phyloP scores from a whole-genome alignment of 1,284 basidiomycete genomes.

The Coriolopsis trogii region DNA sequence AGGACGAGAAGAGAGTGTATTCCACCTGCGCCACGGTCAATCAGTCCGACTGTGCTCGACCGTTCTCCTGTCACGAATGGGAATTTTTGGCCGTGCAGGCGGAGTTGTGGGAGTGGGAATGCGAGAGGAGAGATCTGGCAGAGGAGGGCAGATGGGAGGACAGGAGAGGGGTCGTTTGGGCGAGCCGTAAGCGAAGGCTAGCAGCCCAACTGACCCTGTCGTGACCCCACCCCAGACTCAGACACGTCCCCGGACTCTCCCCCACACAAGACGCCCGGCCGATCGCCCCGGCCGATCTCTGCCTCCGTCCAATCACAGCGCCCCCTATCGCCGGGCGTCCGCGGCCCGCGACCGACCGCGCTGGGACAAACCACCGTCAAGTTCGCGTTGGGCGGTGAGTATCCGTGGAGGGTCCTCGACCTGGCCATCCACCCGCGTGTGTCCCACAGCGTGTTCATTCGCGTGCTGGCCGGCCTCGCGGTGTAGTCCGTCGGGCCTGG shows the following conservation, averaged over 20 bases:
- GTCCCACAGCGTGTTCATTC: too few relatives aligned
- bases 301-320: conserved; percentile 6
- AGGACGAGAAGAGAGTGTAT: conserved; percentile 18
- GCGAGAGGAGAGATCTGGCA: background rate
- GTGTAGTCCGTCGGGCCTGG: too few relatives aligned
- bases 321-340: conserved; percentile 2
- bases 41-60: conserved; percentile 12
- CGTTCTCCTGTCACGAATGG: conserved; percentile 6
- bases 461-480: too few relatives aligned
- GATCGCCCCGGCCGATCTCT: conserved; percentile 16
- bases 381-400: background rate
- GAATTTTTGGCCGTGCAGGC: background rate
- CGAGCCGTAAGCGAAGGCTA: background rate
- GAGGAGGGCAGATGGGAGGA: background rate
- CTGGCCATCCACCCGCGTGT: too few relatives aligned
- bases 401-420: too few relatives aligned
- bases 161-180: background rate
- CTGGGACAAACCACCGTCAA: background rate
- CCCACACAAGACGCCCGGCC: conserved; percentile 4
- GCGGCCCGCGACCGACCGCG: conserved; percentile 5
- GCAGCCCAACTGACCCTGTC: background rate
- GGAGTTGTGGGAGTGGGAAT: conserved; percentile 1
- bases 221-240: conserved; percentile 2
- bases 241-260: conserved; percentile 15
- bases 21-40: conserved; percentile 22